Evolutionary conservation across 192 early-diverging fungal genomes (phyloP), one percentile per base, ranked within the genome.

Genomic region (Coemansia guatemalensis): DNA sequence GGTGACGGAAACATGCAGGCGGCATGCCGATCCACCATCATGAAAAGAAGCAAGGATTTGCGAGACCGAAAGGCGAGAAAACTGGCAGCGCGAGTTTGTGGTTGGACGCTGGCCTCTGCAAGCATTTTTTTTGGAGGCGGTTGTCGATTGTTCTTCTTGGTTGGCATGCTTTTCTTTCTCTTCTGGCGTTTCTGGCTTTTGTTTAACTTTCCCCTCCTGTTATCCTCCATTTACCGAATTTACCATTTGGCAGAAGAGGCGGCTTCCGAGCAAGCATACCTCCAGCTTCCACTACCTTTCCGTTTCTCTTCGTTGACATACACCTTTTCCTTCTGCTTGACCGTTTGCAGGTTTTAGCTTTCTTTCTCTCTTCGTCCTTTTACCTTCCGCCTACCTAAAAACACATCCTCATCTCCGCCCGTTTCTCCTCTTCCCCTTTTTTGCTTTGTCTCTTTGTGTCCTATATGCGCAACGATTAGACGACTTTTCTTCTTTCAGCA

Each of bases 271-370:
- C 39, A 44, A 44, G 39, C 39, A 44, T 17, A 44, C 39, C 14
- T 12, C 35, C 5, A n/a, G 25, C 39, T 18, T 54, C 14, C 54
- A 39, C 20, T n/a, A 56, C 59, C 59, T 59, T 54, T 52, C 41
- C 48, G 17, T 22, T 55, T 58, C 29, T 58, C n/a, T 57, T 48
- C 44, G 22, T 53, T 48, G 20, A 53, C 53, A 49, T 56, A 26
- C 52, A 30, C 17, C n/a, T 53, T 53, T 50, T 27, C 20, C 23
- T 24, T 52, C 48, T 9, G 20, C 49, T 59, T 47, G 26, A 8
- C 51, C 21, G 3, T 57, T 48, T 44, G 5, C 29, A 51, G 44
- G 24, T 48, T 56, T 21, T 26, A 29, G n/a, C 48, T 47, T 9
- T 17, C 41, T 14, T 48, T 33, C 14, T 21, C 27, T 32, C 41